Percentiles rank a stretch among this genome's conserved stretches.
Conservation (phyloP, 371 early-diverging fungal species). For the Rhizomucor miehei region DNA sequence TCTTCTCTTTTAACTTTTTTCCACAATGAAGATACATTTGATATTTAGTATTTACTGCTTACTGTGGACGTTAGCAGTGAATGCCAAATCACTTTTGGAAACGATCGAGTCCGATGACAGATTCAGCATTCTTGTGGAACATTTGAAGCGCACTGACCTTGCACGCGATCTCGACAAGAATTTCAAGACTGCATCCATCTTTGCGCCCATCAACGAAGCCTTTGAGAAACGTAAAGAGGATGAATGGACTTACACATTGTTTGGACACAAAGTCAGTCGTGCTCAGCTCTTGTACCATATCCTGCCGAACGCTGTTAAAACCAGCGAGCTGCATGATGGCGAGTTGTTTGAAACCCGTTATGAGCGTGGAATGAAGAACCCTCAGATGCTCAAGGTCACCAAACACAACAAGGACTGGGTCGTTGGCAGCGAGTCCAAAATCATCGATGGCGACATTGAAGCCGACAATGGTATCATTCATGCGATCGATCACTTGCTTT, state of each 20-base stretch:
- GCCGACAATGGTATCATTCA: constrained; percentile 42
- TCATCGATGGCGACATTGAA: constrained; percentile 25
- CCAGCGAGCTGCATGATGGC: constrained; percentile 32
- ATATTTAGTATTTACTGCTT: not conserved
- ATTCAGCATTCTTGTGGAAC: constrained; percentile 22
- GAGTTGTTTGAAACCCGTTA: constrained; percentile 45
- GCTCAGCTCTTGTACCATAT: constrained; percentile 45
- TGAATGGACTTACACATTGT: constrained; percentile 21
- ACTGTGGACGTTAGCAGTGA: too few relatives aligned
- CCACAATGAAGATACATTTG: not conserved
- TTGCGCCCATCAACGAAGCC: constrained; percentile 57
- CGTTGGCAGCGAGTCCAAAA: constrained; percentile 26
- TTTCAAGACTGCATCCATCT: constrained; percentile 40
- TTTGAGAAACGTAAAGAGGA: constrained; percentile 26
- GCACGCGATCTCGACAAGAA: constrained; percentile 19
- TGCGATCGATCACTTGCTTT: constrained; percentile 29
- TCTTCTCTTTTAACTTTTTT: not conserved
- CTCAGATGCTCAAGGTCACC: constrained; percentile 32
- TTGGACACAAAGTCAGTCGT: constrained; percentile 29
- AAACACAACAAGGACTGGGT: constrained; percentile 17
- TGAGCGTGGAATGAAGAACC: constrained; percentile 28
- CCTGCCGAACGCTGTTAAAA: constrained; percentile 20
- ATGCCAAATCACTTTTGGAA: constrained; percentile 4
- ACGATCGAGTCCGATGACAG: constrained; percentile 21
- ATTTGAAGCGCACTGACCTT: constrained; percentile 21